phyloP scores from a whole-genome alignment of 2,329 filamentous ascomycete species.

The Fusarium armeniacum region DNA sequence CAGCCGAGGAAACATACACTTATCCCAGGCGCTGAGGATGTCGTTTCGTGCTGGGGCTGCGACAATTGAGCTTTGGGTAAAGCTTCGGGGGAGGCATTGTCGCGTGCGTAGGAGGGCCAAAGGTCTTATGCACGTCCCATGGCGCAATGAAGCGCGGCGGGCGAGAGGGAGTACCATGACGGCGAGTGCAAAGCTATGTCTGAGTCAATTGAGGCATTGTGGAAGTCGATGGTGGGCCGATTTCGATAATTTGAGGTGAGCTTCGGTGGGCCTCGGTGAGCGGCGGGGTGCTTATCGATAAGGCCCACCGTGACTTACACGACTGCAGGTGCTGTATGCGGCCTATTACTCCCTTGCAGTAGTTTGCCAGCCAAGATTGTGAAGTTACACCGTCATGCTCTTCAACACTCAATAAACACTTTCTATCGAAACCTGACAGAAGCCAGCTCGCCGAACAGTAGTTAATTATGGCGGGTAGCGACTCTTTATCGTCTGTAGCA shows the following conservation, averaged over 20 bases:
- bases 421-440: no score
- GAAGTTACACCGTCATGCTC: no score
- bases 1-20: slow-evolving; percentile 46
- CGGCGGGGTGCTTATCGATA: slow-evolving; percentile 22
- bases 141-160: slow-evolving; percentile 45
- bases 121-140: slow-evolving; percentile 10
- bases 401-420: no score
- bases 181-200: slow-evolving; percentile 8
- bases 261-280: slow-evolving; percentile 13
- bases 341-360: no score
- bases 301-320: slow-evolving; percentile 5
- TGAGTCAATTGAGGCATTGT: slow-evolving; percentile 44
- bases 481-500: no score
- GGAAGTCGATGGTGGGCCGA: slow-evolving; percentile 41
- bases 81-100: slow-evolving; percentile 43
- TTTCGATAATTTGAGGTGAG: slow-evolving; percentile 36
- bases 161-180: slow-evolving; percentile 48
- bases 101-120: slow-evolving; percentile 23
- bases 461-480: no score
- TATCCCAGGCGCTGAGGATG: slow-evolving; percentile 51
- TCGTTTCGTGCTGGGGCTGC: slow-evolving; percentile 39
- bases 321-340: no score
- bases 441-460: no score
- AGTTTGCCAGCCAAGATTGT: no score
- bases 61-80: slow-evolving; percentile 41